phyloP scores from a whole-genome alignment of 139 green algal genomes.

The Helicosporidium sp. region DNA sequence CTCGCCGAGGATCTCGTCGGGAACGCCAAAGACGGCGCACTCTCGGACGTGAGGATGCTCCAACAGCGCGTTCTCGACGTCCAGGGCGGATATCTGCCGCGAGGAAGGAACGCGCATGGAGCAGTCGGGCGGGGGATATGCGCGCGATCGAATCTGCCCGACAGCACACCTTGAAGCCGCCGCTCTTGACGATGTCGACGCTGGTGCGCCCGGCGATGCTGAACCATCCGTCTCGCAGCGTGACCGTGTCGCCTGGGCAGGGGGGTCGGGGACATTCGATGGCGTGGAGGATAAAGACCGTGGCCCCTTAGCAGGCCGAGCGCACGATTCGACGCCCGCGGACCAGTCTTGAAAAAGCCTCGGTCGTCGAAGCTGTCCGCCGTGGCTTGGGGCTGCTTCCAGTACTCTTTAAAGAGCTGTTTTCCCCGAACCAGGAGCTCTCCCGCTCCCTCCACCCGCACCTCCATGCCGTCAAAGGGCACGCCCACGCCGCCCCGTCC shows the following conservation, averaged over 20 bases:
- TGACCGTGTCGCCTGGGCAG: constrained; percentile 29
- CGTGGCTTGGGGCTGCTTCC: constrained; percentile 48
- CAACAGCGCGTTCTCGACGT: constrained; percentile 60
- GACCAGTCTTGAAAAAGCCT: constrained; percentile 77
- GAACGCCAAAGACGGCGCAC: constrained; percentile 64
- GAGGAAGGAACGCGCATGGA: neutral
- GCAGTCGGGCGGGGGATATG: neutral
- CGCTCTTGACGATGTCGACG: constrained; percentile 88
- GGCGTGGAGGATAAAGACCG: no score
- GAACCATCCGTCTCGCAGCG: constrained; percentile 29
- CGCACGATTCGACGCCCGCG: no score
- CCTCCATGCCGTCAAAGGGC: constrained; percentile 60
- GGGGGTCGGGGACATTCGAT: no score
- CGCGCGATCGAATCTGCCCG: no score
- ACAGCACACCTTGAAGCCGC: constrained; percentile 71
- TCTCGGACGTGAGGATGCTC: constrained; percentile 50
- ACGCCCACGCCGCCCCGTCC: constrained; percentile 54
- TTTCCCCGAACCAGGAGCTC: constrained; percentile 54
- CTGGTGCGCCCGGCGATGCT: constrained; percentile 61
- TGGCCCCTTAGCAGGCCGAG: no score
- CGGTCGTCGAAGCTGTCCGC: constrained; percentile 51
- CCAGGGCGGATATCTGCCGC: constrained; percentile 55
- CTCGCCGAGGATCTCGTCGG: constrained; percentile 57
- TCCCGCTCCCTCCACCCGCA: constrained; percentile 16
- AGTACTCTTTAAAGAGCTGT: constrained; percentile 80